Conservation (phyloP, 768 basidiomycete species). For the Boletus pseudopeckii region DNA sequence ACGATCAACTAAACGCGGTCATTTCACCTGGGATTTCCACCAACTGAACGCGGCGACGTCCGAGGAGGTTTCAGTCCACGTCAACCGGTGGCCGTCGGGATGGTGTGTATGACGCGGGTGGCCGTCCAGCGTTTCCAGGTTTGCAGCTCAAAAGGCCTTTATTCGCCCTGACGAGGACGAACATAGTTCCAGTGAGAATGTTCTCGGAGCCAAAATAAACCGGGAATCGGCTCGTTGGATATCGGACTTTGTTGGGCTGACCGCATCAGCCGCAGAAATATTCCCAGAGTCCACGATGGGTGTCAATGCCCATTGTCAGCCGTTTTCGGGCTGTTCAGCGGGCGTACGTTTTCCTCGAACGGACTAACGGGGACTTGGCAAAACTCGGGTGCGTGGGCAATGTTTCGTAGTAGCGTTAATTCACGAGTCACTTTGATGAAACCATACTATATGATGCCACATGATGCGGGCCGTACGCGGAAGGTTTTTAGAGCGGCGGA, state of each 20-base stretch:
- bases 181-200: constrained; percentile 28
- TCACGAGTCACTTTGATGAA: constrained; percentile 9
- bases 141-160: constrained; percentile 7
- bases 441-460: constrained; percentile 8
- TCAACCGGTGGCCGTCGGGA: constrained; percentile 7
- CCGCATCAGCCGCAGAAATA: constrained; percentile 18
- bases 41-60: constrained; percentile 12
- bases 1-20: constrained; percentile 4
- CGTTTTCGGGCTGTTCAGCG: constrained; percentile 3
- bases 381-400: constrained; percentile 11
- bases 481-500: constrained; percentile 24
- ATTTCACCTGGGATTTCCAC: constrained; percentile 11
- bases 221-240: constrained; percentile 2
- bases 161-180: neutral
- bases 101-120: constrained; percentile 11
- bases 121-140: constrained; percentile 12
- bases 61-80: constrained; percentile 17
- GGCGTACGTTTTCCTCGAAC: constrained; percentile 7
- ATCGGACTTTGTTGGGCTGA: constrained; percentile 24
- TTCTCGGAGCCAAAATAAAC: constrained; percentile 10
- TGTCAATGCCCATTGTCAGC: constrained; percentile 2
- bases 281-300: constrained; percentile 20
- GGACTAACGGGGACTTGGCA: constrained; percentile 17
- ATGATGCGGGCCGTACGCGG: constrained; percentile 22
- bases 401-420: constrained; percentile 16